Base-by-base conservation (phyloP, 805 yeast species). In the Saccharomycopsis javanensis region DNA sequence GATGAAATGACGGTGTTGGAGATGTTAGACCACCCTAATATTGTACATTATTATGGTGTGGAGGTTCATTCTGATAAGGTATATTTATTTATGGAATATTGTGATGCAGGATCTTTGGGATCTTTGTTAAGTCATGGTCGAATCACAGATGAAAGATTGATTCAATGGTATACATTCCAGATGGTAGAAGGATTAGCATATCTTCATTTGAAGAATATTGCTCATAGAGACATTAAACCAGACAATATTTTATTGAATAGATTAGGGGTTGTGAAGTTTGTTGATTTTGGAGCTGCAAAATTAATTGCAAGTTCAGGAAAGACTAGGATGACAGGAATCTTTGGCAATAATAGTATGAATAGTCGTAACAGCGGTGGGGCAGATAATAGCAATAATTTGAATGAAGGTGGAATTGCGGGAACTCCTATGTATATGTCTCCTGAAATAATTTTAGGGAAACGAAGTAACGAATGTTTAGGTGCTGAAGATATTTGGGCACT, bases 391-490 rank as follows among this genome's bases (percentile, higher is more conserved):
- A 37, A 18, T 30, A 35, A 37, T 28, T 42, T 23, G 30, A 28
- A 65, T 69, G 55, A 73, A 71, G 55, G 64, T 70, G 60, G 75
- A 73, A 77, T 86, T 75, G 83, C 96, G 1, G 99, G 99, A 42
- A 94, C 99, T 0, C 98, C 98, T 15, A 94, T 92, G 97, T 94
- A 94, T 71, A 92, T 94, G 98, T 89, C 98, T 0, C 99, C 99
- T 0, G 99, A 94, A 66, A 87, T 88, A 0, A 88, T 94, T 58
- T 88, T 94, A 1, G 97, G 97, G 1, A 71, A 81, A 30, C 77
- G 79, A 11, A 63, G 61, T 46, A 69, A 69, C 42, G 69, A 71
- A 1, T 67, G 67, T 38, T 69, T 72, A 54, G 77, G 76, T 34
- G 70, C 77, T 4, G 72, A 71, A 51, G 99, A 94, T 71, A 87